phyloP scores from a whole-genome alignment of 2,329 filamentous ascomycete genomes.

The Penicillium fuscoglaucum region DNA sequence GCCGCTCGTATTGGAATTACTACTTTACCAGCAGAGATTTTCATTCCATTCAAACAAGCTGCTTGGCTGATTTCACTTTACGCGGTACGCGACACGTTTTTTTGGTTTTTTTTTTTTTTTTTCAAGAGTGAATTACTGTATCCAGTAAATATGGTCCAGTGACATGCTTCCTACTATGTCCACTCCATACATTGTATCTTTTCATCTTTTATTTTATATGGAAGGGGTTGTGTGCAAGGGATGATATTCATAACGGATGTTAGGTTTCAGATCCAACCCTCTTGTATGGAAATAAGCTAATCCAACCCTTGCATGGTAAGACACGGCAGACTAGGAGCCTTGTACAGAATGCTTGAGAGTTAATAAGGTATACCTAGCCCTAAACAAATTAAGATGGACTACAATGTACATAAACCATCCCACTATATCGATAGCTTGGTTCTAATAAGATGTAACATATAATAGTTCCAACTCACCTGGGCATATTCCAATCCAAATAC shows the following conservation, averaged over 20 bases:
- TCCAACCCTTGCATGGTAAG: slow-evolving; percentile 9
- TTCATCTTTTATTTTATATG: neutral
- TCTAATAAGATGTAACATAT: neutral
- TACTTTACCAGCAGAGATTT: slow-evolving; percentile 12
- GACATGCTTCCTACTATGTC: neutral
- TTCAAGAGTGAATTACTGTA: neutral
- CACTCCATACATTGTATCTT: neutral
- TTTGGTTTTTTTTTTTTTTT: neutral
- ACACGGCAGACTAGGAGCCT: neutral
- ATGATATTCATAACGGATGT: slow-evolving; percentile 2
- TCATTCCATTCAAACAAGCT: neutral
- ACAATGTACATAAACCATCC: neutral
- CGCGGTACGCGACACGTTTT: slow-evolving; percentile 9
- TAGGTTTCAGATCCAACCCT: slow-evolving; percentile 4
- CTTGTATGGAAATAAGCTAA: slow-evolving; percentile 6
- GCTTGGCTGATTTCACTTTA: neutral
- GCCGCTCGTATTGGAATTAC: slow-evolving; percentile 23
- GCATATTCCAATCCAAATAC: neutral
- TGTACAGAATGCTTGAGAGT: neutral
- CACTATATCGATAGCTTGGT: neutral
- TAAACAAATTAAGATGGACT: neutral
- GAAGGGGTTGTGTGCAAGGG: slow-evolving; percentile 7
- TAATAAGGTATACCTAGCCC: neutral
- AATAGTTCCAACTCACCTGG: neutral
- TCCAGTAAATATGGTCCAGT: neutral